Base-by-base conservation (phyloP, 1,284 basidiomycete species). In the Microbotryum intermedium region DNA sequence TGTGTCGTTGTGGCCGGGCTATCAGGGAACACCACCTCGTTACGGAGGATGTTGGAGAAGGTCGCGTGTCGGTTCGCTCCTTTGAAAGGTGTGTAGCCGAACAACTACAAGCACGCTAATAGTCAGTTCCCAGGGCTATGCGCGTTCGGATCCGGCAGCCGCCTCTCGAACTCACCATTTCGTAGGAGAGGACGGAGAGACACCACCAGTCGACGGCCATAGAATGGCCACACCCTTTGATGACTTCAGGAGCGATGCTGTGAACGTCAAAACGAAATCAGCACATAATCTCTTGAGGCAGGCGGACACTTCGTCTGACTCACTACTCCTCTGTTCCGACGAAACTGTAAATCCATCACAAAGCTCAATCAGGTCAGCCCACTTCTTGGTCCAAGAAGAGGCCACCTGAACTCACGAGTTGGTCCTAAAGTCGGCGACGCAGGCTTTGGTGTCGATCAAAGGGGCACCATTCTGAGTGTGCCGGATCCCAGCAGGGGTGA, bases 181-280 rank as follows among this genome's bases (percentile, higher is more conserved):
- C 34, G 42, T 45, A 9, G 21, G 20, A n/a, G 25, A 23, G 21
- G 30, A 9, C 25, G 25, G 30, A 2, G 20, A 29, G 13, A 30
- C 64, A 39, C 34, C 91, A 97, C 94, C 94, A 98, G 77, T 99
- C 95, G 55, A 99, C 95, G 9, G 95, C 92, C 63, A 90, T 91
- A 43, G 94, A 97, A 77, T 99, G 95, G 18, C 95, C 95, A 74
- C 90, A 85, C 50, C 92, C 93, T 72, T 91, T 90, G 74, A 99
- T 98, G 61, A 99, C 95, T 51, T 67, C 63, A 7, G 64, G 67
- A 26, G 62, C 59, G 48, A 68, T 69, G 52, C 71, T 66, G 60
- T 52, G 2, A 51, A 57, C 3, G 57, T 60, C 1, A 51, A 28
- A 39, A 4, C n/a, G 10, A n/a, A 3, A 18, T 20, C 11, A 20